A percentile compares a stretch with the other conserved stretches of the same genome.
These are phyloP conservation scores for Phytophthora kernoviae DNA, from an alignment of 352 stramenopile species.

Conservation along the genomic window DNA sequence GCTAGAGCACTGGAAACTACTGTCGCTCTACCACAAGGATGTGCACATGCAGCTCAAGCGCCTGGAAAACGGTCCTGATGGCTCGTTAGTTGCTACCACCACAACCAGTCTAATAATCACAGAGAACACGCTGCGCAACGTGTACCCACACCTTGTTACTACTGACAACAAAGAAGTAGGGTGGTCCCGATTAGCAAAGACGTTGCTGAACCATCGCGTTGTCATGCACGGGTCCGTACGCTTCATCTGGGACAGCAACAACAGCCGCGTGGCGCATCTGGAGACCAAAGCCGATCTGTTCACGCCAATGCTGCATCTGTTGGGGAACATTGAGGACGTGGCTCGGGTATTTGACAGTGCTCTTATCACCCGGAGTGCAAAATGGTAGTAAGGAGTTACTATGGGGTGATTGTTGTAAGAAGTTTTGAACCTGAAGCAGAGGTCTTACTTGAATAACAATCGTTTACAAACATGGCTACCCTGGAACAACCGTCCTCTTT, in stretches of 20 bases:
- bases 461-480: neutral
- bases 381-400: neutral
- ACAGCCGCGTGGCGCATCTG: slow-evolving; percentile 2
- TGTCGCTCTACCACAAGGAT: neutral
- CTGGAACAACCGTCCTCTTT: too few relatives aligned
- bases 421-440: too few relatives aligned
- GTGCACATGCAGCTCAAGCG: neutral
- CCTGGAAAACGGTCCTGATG: neutral
- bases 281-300: slow-evolving; percentile 14
- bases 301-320: slow-evolving; percentile 6
- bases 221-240: slow-evolving; percentile 7
- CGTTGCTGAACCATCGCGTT: slow-evolving; percentile 13
- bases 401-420: neutral
- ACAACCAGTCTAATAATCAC: neutral
- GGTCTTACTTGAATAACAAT: neutral
- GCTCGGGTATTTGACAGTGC: slow-evolving; percentile 12
- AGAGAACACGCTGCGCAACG: neutral
- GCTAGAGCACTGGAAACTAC: neutral
- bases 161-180: neutral
- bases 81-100: neutral
- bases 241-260: slow-evolving; percentile 18
- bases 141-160: neutral
- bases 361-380: slow-evolving; percentile 11
- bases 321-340: slow-evolving; percentile 18
- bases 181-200: neutral